Base-by-base conservation (phyloP, 768 basidiomycete species). In the Sporobolomyces phaffii region DNA sequence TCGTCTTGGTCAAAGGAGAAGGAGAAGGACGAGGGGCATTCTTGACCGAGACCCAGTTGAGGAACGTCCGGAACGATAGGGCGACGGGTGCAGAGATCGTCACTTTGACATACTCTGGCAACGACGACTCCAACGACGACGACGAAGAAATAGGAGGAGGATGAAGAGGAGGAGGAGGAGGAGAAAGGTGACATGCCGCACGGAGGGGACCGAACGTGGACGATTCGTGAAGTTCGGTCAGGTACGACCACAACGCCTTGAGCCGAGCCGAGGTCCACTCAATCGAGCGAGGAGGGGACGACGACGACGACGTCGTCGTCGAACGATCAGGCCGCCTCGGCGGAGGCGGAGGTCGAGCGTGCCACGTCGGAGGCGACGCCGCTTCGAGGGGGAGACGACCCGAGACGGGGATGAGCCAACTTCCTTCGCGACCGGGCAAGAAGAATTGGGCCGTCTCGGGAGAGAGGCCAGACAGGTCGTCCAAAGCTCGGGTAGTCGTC, bases 401-500 rank as follows among this genome's bases (percentile, higher is more conserved):
- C 3, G 56, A 65, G 41, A 70, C 8, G 1, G 69, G 69, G 26
- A 70, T 24, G n/a, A 70, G 31, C 64, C 64, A 70, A 3, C 50
- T 36, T 3, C 69, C 69, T 18, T 58, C 56, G 4, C 69, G 60
- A 24, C 64, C 64, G 15, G 61, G 43, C 2, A 29, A 9, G 51
- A 68, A 57, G 53, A 28, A 62, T 0, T 44, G 9, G 24, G 33
- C 17, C 4, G 53, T 54, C 24, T 34, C 24, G n/a, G 52, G 62
- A 24, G 34, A 63, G 26, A n/a, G 15, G 3, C 6, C 22, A 31
- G 45, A 38, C 17, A 26, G 20, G 31, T 24, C 9, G 24, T 9
- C 34, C 40, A 22, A 20, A 18, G 18, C 18, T 31, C 26, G 1
- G 33, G n/a, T n/a, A n/a, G n/a, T n/a, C n/a, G n/a, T n/a, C n/a